A percentile compares a stretch with the other conserved stretches of the same genome.
Conservation (phyloP, 2,329 filamentous ascomycete species). For the Immersiporthe knoxdaviesiana region DNA sequence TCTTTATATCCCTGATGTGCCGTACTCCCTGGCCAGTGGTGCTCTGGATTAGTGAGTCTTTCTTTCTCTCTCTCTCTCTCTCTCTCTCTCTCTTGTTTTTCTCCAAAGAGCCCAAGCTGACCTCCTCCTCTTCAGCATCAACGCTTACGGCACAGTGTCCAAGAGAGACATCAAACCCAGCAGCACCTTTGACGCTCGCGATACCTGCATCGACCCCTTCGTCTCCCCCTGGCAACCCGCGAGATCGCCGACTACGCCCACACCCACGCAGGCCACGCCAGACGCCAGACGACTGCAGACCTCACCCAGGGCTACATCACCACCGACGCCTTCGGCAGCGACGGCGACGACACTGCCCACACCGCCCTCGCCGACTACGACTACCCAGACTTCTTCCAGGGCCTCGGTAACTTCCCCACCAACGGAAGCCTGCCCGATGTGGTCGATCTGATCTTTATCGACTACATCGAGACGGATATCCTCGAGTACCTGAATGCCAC, state of each 20-base stretch:
- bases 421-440: constrained; percentile 45
- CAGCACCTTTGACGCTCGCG: constrained; percentile 40
- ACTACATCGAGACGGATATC: constrained; percentile 49
- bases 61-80: neutral
- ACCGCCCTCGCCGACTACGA: constrained; percentile 49
- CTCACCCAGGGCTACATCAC: constrained; percentile 56
- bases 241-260: constrained; percentile 29
- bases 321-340: constrained; percentile 59
- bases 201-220: constrained; percentile 53
- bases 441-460: constrained; percentile 58
- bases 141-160: constrained; percentile 44
- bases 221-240: constrained; percentile 32
- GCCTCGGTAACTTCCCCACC: constrained; percentile 50
- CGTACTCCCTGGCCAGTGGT: constrained; percentile 48
- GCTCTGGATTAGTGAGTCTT: constrained; percentile 37
- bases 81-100: neutral
- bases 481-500: constrained; percentile 41
- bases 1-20: constrained; percentile 56
- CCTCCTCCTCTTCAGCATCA: constrained; percentile 40
- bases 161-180: constrained; percentile 34
- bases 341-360: constrained; percentile 59
- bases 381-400: constrained; percentile 55
- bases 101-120: neutral
- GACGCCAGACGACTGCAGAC: constrained; percentile 52
- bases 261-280: constrained; percentile 43